Base-by-base conservation (phyloP, 768 basidiomycete genomes). In the Boletellus ananas region DNA sequence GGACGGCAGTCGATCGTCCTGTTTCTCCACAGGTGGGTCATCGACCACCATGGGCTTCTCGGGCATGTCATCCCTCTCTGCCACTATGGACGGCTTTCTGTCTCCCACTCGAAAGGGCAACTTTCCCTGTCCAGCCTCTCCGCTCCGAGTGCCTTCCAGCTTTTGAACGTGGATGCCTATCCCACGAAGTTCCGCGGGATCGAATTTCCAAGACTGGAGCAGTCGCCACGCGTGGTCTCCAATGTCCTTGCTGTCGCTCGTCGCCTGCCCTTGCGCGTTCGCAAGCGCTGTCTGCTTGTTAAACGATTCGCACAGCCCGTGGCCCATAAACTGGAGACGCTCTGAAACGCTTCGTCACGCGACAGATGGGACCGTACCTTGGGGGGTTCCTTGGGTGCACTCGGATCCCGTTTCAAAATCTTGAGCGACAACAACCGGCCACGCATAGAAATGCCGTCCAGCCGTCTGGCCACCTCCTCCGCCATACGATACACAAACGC, bases 121-220 rank as follows among this genome's bases (percentile, higher is more conserved):
- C 12, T 73, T 72, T 3, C 71, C 77, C 62, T 93, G 92, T 1
- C 82, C 85, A 4, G 68, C 56, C 14, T 74, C 72, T 10, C 64
- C 59, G 13, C 56, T 59, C 20, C 63, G 61, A 4, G 64, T 58
- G 7, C 76, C 72, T 67, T 96, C 92, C 5, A 98, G 76, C 64
- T 94, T 97, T 60, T 87, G 84, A 12, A 97, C 80, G 59, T 94
- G 92, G 8, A 98, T 85, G 0, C 90, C 93, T 49, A 98, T 80
- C 1, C 95, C 95, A 18, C 95, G 79, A n/a, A 98, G 71, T 54
- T 97, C 95, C 51, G 74, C 80, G 0, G 93, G 83, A 54, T 92
- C 87, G 43, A 96, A 86, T 34, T 78, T 73, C 65, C 93, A 84
- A 1, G 79, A 77, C 57, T 79, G 74, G 27, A 95, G 73, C 14